Evolutionary conservation across 306 rosid species (phyloP), one percentile per base, ranked within the genome.

Genomic region (Cicer pinnatifidum): DNA sequence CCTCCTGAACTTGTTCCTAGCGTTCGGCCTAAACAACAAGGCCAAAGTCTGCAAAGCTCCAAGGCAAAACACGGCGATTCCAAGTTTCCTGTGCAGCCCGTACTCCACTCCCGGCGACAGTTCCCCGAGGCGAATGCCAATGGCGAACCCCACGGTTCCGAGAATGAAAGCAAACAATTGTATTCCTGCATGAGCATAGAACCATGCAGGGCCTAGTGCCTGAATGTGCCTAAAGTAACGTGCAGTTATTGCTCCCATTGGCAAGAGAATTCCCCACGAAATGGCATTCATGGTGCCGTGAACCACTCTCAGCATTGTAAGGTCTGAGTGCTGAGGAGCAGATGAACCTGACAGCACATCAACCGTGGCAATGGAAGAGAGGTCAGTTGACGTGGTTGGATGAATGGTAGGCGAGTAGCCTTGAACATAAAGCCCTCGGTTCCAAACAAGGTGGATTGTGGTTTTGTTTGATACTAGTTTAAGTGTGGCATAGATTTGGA

Each of bases 361-460:
- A 11, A 95, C 72, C 4, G 97, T 90, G 10, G 92, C 77, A 19
- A 84, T 48, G 60, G 97, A 91, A 44, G 99, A 86, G 1, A 95
- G 85, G 68, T 95, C 97, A 41, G 54, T 74, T 7, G 96, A 33
- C 1, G 90, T 88, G 0, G 99, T 95, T 15, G 96, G 96, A 64
- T 95, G 99, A 69, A 95, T 90, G 35, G 99, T 88, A 5, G 97
- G 99, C 1, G 99, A 95, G 82, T 91, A 95, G 60, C 97, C 99
- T 76, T 95, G 97, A 52, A 95, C 99, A 69, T 95, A 95, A 28
- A 95, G 87, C 9, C 99, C 99, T 5, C 92, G 89, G 81, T 95
- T 95, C 99, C 99, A 95, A 5, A 91, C 88, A 40, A 82, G 80
- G 77, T 90, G 84, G 53, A 95, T 83, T 16, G 83, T 88, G 5